Conservation (phyloP, 192 early-diverging fungal species). For the Podila epigama region DNA sequence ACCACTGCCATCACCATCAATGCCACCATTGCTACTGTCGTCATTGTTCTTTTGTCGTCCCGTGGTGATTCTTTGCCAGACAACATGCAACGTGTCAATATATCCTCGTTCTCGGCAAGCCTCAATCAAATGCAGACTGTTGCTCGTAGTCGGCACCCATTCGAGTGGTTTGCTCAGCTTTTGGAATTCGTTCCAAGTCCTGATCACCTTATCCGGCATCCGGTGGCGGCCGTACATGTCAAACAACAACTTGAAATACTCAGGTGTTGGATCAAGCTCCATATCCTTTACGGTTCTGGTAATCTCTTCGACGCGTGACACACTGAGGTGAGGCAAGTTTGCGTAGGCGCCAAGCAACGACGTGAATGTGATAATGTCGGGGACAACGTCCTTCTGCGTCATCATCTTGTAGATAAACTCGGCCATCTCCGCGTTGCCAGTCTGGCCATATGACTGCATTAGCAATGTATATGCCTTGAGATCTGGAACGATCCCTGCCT, state of each 20-base stretch:
- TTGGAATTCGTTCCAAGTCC: conserved; percentile 18
- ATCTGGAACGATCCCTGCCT: conserved; percentile 27
- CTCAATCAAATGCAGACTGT: conserved; percentile 30
- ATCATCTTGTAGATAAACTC: conserved; percentile 44
- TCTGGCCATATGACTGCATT: conserved; percentile 28
- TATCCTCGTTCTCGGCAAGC: conserved; percentile 47
- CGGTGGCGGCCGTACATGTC: conserved; percentile 24
- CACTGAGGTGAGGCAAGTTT: conserved; percentile 14
- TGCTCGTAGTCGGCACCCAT: conserved; percentile 21
- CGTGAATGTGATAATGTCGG: conserved; percentile 17
- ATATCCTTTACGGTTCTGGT: conserved; percentile 6
- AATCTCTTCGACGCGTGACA: conserved; percentile 22
- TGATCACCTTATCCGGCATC: conserved; percentile 36
- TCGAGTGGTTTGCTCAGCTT: conserved; percentile 4
- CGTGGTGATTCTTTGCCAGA: conserved; percentile 2
- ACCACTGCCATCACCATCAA: neutral
- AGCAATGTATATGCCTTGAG: conserved; percentile 26
- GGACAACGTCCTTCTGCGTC: neutral
- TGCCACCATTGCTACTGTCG: neutral
- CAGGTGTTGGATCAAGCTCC: conserved; percentile 22
- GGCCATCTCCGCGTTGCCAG: conserved; percentile 36
- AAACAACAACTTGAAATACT: conserved; percentile 21
- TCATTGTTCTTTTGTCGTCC: neutral
- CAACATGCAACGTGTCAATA: conserved; percentile 21
- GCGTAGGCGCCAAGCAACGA: conserved; percentile 17